phyloP scores from a whole-genome alignment of 2,329 filamentous ascomycete genomes.

The Beauveria sp. region DNA sequence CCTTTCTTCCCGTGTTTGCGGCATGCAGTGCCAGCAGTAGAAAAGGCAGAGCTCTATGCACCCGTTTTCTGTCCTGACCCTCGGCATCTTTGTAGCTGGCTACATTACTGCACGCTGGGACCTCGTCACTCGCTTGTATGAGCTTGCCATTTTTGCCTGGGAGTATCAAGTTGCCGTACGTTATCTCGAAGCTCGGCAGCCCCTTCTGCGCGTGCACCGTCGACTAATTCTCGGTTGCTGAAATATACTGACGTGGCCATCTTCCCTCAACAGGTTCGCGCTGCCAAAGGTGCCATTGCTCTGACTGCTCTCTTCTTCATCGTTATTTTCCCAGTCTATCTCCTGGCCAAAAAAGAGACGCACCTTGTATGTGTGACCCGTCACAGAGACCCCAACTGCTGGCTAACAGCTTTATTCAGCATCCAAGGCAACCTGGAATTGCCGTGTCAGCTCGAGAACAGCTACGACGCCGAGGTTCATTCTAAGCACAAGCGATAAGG shows the following conservation, averaged over 20 bases:
- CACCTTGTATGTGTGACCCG: constrained; percentile 54
- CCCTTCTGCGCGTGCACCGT: not conserved
- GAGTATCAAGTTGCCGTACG: constrained; percentile 94
- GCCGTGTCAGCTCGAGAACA: constrained; percentile 95
- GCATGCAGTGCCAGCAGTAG: constrained; percentile 34
- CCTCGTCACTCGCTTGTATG: constrained; percentile 91
- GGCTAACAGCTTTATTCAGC: constrained; percentile 42
- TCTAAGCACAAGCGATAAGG: constrained; percentile 44
- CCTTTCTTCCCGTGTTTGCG: constrained; percentile 18
- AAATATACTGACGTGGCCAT: not conserved
- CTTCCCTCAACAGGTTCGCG: constrained; percentile 55
- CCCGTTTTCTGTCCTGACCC: constrained; percentile 91
- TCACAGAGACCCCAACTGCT: not conserved
- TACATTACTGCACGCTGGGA: constrained; percentile 99
- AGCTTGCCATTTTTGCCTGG: constrained; percentile 95
- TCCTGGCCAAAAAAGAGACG: constrained; percentile 73
- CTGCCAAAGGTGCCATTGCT: constrained; percentile 74
- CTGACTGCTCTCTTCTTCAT: constrained; percentile 79
- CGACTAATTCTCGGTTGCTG: not conserved
- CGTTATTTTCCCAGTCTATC: constrained; percentile 75
- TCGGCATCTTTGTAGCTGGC: constrained; percentile 97
- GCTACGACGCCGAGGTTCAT: constrained; percentile 86
- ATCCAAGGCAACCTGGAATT: constrained; percentile 68
- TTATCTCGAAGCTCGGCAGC: constrained; percentile 14
- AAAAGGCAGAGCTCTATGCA: constrained; percentile 65